These are phyloP conservation scores for Hypoxylon lienhwacheense DNA, from an alignment of 495 filamentous ascomycete genomes.

Conservation along the genomic window DNA sequence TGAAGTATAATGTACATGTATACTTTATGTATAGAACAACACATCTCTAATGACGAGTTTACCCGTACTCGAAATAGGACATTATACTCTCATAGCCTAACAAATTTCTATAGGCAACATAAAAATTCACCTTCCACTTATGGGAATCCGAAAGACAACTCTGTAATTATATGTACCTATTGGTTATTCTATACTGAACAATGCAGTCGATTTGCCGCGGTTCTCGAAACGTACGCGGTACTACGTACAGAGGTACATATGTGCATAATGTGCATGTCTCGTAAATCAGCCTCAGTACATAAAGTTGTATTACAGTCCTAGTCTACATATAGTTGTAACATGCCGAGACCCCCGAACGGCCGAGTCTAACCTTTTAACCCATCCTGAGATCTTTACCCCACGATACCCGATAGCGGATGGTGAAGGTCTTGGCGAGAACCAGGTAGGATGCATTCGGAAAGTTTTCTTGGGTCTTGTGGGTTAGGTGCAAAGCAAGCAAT, in stretches of 20 bases:
- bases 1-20: too few relatives aligned
- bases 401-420: slow-evolving; percentile 31
- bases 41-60: too few relatives aligned
- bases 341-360: slow-evolving; percentile 17
- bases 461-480: slow-evolving; percentile 15
- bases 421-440: slow-evolving; percentile 18
- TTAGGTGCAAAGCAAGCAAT: slow-evolving; percentile 17
- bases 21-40: too few relatives aligned
- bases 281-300: background rate
- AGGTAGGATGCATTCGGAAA: slow-evolving; percentile 15
- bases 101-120: background rate
- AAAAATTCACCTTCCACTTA: slow-evolving; percentile 14
- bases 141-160: slow-evolving; percentile 2
- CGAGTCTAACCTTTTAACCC: background rate
- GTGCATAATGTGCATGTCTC: too few relatives aligned
- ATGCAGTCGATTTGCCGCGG: too few relatives aligned
- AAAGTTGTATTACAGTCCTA: background rate
- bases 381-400: slow-evolving; percentile 12
- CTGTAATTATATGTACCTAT: background rate
- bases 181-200: too few relatives aligned
- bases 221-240: too few relatives aligned
- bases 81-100: too few relatives aligned
- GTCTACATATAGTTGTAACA: background rate
- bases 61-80: too few relatives aligned
- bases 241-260: too few relatives aligned